Conservation (phyloP, 192 early-diverging fungal species). For the Coemansia javaensis region DNA sequence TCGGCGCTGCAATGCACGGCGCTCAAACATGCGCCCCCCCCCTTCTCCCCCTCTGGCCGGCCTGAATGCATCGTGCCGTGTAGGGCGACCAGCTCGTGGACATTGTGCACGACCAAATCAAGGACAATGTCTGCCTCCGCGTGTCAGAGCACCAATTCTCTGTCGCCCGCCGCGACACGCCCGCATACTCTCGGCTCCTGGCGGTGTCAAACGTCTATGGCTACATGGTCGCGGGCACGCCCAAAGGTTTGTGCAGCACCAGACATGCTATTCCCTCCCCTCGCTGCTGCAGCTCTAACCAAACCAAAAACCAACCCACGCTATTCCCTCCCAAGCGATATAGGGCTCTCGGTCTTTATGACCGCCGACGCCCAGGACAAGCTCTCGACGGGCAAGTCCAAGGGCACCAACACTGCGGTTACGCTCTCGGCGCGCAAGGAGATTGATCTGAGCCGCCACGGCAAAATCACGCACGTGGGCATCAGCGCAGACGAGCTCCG, state of each 20-base stretch:
- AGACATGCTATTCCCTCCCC: too few relatives aligned
- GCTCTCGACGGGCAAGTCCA: conserved; percentile 21
- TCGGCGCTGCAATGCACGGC: too few relatives aligned
- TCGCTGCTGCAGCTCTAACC: too few relatives aligned
- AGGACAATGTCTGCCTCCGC: conserved; percentile 36
- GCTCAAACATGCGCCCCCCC: too few relatives aligned
- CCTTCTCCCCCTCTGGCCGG: too few relatives aligned
- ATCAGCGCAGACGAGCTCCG: conserved; percentile 21
- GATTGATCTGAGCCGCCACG: conserved; percentile 23
- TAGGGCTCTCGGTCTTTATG: conserved; percentile 25
- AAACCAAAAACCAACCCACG: not conserved
- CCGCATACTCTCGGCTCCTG: conserved; percentile 52
- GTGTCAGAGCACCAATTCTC: conserved; percentile 32
- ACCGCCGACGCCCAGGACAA: conserved; percentile 31
- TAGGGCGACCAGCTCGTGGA: conserved; percentile 42
- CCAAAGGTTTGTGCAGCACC: conserved; percentile 41
- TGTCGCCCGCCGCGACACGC: conserved; percentile 31
- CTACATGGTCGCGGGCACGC: conserved; percentile 63
- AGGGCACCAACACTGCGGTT: conserved; percentile 36
- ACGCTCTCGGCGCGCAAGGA: conserved; percentile 20
- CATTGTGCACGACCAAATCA: conserved; percentile 36
- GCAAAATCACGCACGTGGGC: conserved; percentile 39
- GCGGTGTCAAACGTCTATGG: conserved; percentile 61
- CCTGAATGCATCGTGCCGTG: not conserved
- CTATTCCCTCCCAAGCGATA: not conserved